phyloP scores from a whole-genome alignment of 805 yeast species.

The Yamadazyma phyllophila region DNA sequence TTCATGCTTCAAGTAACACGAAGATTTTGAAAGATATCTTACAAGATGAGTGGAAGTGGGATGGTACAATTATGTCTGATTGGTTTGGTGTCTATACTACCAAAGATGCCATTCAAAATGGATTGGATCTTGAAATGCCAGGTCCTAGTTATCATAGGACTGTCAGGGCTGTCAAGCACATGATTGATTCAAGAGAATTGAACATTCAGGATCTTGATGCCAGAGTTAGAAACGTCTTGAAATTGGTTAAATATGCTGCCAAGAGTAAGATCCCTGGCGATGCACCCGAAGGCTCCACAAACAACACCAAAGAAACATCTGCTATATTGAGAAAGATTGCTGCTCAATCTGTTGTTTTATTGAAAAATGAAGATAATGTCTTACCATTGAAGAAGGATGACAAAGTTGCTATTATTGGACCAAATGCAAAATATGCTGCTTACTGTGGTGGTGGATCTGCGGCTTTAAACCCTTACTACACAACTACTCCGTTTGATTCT shows the following conservation, averaged over 20 bases:
- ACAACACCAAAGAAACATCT: slow-evolving; percentile 47
- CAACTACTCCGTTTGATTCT: slow-evolving; percentile 27
- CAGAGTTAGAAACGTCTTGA: slow-evolving; percentile 47
- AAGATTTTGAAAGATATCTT: slow-evolving; percentile 44
- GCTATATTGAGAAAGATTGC: slow-evolving; percentile 43
- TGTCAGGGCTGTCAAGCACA: slow-evolving; percentile 39
- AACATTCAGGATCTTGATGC: slow-evolving; percentile 42
- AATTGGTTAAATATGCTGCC: slow-evolving; percentile 43
- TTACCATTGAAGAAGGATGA: slow-evolving; percentile 33
- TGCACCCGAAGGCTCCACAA: slow-evolving; percentile 30
- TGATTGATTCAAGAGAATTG: slow-evolving; percentile 41
- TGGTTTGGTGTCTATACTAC: slow-evolving; percentile 60
- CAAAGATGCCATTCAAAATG: slow-evolving; percentile 46
- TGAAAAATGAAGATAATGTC: slow-evolving; percentile 25
- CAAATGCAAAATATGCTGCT: slow-evolving; percentile 30
- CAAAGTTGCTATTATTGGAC: slow-evolving; percentile 31
- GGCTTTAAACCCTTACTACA: slow-evolving; percentile 24
- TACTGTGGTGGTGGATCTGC: slow-evolving; percentile 38
- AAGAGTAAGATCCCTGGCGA: slow-evolving; percentile 40
- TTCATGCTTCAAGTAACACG: slow-evolving; percentile 50
- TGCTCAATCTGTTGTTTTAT: slow-evolving; percentile 36
- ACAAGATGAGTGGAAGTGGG: slow-evolving; percentile 56
- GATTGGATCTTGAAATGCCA: slow-evolving; percentile 67
- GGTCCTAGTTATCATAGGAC: slow-evolving; percentile 54
- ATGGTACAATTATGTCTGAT: slow-evolving; percentile 59